These are phyloP conservation scores for Westerdykella ornata DNA, from an alignment of 2,329 filamentous ascomycete species.

Conservation along the genomic window DNA sequence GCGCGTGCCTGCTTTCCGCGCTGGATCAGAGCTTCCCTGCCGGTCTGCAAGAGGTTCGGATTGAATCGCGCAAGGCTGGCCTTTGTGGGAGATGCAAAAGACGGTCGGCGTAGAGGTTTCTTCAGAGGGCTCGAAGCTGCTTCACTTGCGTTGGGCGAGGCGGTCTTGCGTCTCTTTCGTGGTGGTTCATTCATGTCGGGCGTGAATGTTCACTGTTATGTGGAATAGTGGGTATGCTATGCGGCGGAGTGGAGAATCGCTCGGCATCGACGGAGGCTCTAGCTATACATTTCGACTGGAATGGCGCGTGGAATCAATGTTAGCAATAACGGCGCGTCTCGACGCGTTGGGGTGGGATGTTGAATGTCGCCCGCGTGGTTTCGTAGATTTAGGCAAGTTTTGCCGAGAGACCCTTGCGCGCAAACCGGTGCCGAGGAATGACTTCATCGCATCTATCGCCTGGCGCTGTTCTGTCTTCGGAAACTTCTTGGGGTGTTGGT, in stretches of 20 bases:
- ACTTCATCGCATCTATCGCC: slow-evolving; percentile 24
- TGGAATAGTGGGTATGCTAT: not conserved
- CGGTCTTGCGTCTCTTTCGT: slow-evolving; percentile 32
- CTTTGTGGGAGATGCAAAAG: slow-evolving; percentile 38
- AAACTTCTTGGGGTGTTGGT: no score
- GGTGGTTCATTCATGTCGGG: slow-evolving; percentile 27
- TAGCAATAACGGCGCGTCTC: not conserved
- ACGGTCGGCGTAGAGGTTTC: slow-evolving; percentile 30
- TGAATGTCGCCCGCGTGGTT: not conserved
- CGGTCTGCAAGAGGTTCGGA: slow-evolving; percentile 21
- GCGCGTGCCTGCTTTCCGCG: slow-evolving; percentile 19
- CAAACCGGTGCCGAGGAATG: slow-evolving; percentile 26
- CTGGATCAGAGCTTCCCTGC: slow-evolving; percentile 9
- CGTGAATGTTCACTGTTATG: not conserved
- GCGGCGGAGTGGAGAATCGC: not conserved
- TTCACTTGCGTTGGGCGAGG: slow-evolving; percentile 19
- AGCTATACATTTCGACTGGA: no score
- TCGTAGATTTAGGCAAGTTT: slow-evolving; percentile 11
- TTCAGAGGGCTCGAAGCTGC: slow-evolving; percentile 20
- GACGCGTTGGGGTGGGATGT: not conserved
- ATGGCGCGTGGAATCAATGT: no score
- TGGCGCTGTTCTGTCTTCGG: no score
- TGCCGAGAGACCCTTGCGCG: slow-evolving; percentile 23
- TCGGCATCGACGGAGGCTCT: not conserved
- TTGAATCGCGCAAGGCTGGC: slow-evolving; percentile 37